Evolutionary conservation across 768 basidiomycete species (phyloP), one percentile per base, ranked within the genome.

Genomic region (Lactifluus piperatus): DNA sequence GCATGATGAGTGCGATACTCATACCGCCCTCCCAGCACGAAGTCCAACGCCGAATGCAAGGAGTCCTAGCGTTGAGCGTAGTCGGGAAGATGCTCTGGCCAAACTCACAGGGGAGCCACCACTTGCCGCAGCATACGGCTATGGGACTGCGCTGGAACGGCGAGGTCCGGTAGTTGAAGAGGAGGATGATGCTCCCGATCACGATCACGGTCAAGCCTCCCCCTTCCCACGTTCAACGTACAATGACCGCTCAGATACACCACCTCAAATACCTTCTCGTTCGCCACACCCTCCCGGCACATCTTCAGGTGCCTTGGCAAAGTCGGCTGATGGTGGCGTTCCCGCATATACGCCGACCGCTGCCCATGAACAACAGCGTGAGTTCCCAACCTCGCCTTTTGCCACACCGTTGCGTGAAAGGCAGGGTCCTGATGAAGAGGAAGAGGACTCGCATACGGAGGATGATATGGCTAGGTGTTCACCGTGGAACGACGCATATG

Each of bases 321-420:
- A 80, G 51, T 79, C 77, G 26, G 70, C 72, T 11, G 73, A 68
- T n/a, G 66, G 75, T 18, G 74, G 75, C 43, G 77, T 83, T 11
- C 81, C 85, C 4, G 64, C 81, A 27, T 83, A 78, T 58, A 55
- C 77, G 55, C 74, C 72, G 67, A 56, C 77, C 71, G 60, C 68
- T 24, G 73, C 77, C 5, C 76, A 79, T 16, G 81, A 81, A 27
- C 76, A 79, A 59, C 80, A 79, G 57, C 87, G 87, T 51, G 55
- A 70, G 14, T 83, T 84, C 70, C 80, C 84, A 6, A 80, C 76
- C 29, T 91, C 85, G 68, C 86, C 88, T 14, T 89, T 88, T 65
- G 80, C 79, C 11, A 83, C 82, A 3, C 89, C 87, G 0, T 68
- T 86, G 52, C 83, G 81, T 70, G 89, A 90, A 69, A 76, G 77